Percentiles rank a stretch among this genome's conserved stretches.
phyloP scores from a whole-genome alignment of 2,329 filamentous ascomycete species.

The Cryphonectria naterciae region DNA sequence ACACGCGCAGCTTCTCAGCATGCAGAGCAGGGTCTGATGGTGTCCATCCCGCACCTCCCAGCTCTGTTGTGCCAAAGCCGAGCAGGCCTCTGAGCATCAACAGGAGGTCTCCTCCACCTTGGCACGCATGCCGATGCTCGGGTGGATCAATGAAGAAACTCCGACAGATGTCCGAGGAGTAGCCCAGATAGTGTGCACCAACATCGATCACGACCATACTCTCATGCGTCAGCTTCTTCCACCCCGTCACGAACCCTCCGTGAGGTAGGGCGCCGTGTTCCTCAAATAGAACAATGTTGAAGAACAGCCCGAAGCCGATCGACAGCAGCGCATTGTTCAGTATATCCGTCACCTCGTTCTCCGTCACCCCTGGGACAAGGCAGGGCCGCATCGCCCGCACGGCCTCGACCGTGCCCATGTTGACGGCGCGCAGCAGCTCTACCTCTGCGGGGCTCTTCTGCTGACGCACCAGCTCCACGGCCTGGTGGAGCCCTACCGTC shows the following conservation, averaged over 20 bases:
- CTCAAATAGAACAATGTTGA: constrained; percentile 67
- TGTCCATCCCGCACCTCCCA: not conserved
- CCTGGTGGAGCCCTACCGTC: constrained; percentile 56
- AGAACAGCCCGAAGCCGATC: constrained; percentile 60
- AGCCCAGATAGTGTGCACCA: constrained; percentile 63
- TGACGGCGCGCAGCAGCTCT: constrained; percentile 62
- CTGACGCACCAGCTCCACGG: constrained; percentile 62
- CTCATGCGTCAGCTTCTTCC: constrained; percentile 54
- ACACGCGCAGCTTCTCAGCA: constrained; percentile 59
- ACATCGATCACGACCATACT: constrained; percentile 67
- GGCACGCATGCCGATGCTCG: not conserved
- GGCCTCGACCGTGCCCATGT: constrained; percentile 65
- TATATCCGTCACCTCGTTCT: constrained; percentile 59
- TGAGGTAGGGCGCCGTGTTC: constrained; percentile 58
- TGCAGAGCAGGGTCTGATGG: constrained; percentile 33
- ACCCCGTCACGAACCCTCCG: constrained; percentile 55
- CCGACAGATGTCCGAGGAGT: constrained; percentile 66
- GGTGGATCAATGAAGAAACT: constrained; percentile 59
- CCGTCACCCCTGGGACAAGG: constrained; percentile 59
- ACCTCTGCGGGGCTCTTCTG: constrained; percentile 60
- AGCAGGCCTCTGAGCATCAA: not conserved
- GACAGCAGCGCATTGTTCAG: constrained; percentile 59
- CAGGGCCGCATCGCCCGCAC: constrained; percentile 61
- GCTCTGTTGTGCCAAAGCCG: not conserved
- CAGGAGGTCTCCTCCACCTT: not conserved